Percentiles rank a stretch among this genome's conserved stretches.
These are phyloP conservation scores for Pseudozyma flocculosa DNA, from an alignment of 1,284 basidiomycete species.

Conservation along the genomic window DNA sequence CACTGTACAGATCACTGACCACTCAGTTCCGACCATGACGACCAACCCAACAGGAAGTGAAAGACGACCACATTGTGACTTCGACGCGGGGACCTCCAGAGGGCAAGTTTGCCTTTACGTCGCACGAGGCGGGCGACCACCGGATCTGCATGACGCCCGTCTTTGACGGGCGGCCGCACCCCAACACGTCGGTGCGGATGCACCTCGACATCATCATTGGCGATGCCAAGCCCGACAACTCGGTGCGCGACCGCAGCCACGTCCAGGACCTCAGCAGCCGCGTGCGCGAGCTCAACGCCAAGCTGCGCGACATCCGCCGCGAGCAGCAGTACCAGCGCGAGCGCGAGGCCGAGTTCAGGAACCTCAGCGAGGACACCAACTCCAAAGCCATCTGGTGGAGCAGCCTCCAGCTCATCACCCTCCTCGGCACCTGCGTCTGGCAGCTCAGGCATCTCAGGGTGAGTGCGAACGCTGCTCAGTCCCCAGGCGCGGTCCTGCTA, in stretches of 20 bases:
- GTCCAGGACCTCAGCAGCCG: conserved; percentile 82
- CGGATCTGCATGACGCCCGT: conserved; percentile 91
- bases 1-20: conserved; percentile 4
- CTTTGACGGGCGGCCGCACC: conserved; percentile 61
- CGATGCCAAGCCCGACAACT: conserved; percentile 71
- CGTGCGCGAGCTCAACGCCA: conserved; percentile 86
- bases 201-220: conserved; percentile 93
- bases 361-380: conserved; percentile 86
- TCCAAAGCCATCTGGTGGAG: conserved; percentile 89
- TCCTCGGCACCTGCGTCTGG: conserved; percentile 85
- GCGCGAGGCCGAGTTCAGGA: conserved; percentile 79
- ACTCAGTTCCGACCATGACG: background rate
- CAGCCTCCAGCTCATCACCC: conserved; percentile 77
- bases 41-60: conserved; percentile 19
- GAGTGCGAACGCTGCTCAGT: conserved; percentile 3
- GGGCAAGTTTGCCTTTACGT: conserved; percentile 94
- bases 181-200: conserved; percentile 83
- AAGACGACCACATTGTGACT: conserved; percentile 61
- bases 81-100: conserved; percentile 84
- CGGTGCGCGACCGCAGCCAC: conserved; percentile 62
- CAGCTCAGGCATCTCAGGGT: conserved; percentile 86
- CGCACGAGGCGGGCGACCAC: conserved; percentile 93
- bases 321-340: conserved; percentile 99
- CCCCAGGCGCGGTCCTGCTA: background rate
- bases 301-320: conserved; percentile 84